Evolutionary conservation across 2,329 filamentous ascomycete species (phyloP).

Genomic region (Diaporthe batatas): DNA sequence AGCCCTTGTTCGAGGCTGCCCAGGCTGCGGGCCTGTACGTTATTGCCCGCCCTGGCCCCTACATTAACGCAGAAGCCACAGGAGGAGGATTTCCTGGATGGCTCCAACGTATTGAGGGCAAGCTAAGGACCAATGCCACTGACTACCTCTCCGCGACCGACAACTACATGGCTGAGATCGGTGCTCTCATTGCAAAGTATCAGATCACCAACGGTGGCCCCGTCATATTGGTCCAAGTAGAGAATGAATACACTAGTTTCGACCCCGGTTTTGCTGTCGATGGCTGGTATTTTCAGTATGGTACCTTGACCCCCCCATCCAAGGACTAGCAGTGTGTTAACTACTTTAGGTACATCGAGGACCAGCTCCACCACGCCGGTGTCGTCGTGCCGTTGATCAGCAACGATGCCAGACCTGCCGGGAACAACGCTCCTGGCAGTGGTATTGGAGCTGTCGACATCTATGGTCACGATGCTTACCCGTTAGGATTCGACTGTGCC

Average conservation of each 20-base stretch:
- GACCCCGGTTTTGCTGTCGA: constrained; percentile 44
- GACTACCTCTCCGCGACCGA: constrained; percentile 73
- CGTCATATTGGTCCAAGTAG: constrained; percentile 77
- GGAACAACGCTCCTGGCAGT: constrained; percentile 74
- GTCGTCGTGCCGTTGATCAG: constrained; percentile 82
- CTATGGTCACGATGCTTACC: constrained; percentile 74
- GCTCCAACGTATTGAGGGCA: constrained; percentile 72
- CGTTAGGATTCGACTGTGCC: constrained; percentile 71
- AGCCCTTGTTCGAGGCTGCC: constrained; percentile 79
- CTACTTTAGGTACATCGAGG: constrained; percentile 69
- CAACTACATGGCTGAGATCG: constrained; percentile 70
- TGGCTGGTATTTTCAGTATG: too few species aligned
- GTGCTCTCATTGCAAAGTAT: constrained; percentile 71
- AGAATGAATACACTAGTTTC: constrained; percentile 75
- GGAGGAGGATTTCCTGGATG: constrained; percentile 82
- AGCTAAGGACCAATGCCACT: constrained; percentile 68
- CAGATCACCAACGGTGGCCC: constrained; percentile 83
- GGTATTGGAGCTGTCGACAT: constrained; percentile 68
- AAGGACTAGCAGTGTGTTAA: too few species aligned
- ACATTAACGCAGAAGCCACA: constrained; percentile 66
- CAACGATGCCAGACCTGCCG: constrained; percentile 75
- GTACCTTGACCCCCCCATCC: too few species aligned
- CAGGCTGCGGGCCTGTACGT: constrained; percentile 76
- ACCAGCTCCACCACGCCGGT: constrained; percentile 77
- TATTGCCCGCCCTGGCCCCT: constrained; percentile 60